Evolutionary conservation across 768 basidiomycete genomes (phyloP), one percentile per base, ranked within the genome.

Genomic region (Auriscalpium orientale): DNA sequence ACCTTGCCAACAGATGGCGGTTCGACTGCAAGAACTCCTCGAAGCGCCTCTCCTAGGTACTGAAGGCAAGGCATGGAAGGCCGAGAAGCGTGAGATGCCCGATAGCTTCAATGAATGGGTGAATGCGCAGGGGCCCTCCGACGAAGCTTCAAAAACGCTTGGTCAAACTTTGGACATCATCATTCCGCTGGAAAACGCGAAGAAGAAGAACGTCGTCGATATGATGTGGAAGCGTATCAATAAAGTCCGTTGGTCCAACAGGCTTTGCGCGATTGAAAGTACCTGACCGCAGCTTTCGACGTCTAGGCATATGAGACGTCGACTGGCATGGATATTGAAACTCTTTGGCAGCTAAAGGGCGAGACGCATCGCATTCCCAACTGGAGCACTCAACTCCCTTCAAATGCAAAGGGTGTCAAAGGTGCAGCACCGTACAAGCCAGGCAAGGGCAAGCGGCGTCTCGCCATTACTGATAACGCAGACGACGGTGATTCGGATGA

Each of bases 201-300:
- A 74, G 67, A 74, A 75, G 13, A 68, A 73, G 51, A 54, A 61
- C 6, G 72, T 79, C 2, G 74, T 89, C 6, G 79, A 82, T 35
- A 76, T 70, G 15, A 76, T 91, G 72, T 89, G 87, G 88, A 78
- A 74, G 49, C 67, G 67, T 21, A 77, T 91, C 49, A 78, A 89
- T 61, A 62, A 73, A 49, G 87, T 87, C 65, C 56, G 79, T 67
- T 58, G 1, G 20, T 34, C 12, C 18, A 10, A 28, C 46, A 13
- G 1, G 10, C 11, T 2, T n/a, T 22, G 18, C 22, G 28, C 4
- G 28, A 28, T 28, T 28, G 28, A 28, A 28, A 28, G 28, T 7
- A 28, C 28, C 28, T 28, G 4, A 28, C 28, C 5, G 28, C 28
- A 28, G 28, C 28, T 4, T 28, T 28, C 28, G 1, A 4, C 28